Percentiles rank a stretch among this genome's conserved stretches.
Evolutionary conservation across 192 early-diverging fungal genomes (phyloP).

Genomic region (Linnemannia elongata): DNA sequence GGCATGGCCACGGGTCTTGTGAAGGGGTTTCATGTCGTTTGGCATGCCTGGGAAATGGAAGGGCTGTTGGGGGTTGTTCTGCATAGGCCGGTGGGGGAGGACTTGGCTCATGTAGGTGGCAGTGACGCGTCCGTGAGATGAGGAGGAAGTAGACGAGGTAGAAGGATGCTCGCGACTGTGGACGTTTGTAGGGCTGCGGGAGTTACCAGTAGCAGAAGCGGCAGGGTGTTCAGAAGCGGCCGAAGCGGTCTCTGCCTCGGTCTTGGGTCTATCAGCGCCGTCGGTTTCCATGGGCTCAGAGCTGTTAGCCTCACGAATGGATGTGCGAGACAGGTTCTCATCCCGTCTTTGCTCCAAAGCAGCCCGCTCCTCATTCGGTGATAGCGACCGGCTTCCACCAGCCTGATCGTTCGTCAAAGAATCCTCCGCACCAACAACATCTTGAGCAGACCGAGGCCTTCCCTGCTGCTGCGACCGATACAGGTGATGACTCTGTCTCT

Average conservation of each 20-base stretch:
- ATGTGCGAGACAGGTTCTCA: background rate
- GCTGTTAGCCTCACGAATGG: background rate
- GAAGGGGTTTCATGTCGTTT: conserved; percentile 4
- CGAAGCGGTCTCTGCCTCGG: background rate
- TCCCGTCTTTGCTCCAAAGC: background rate
- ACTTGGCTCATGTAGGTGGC: background rate
- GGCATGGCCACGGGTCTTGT: conserved; percentile 25
- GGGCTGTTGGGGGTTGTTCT: background rate
- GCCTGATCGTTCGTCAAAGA: background rate
- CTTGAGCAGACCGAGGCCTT: background rate
- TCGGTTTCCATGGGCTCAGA: background rate
- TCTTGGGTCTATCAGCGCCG: background rate
- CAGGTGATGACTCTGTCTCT: background rate
- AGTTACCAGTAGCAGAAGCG: background rate
- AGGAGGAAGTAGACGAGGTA: background rate
- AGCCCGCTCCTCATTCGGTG: background rate
- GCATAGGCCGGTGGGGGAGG: conserved; percentile 3
- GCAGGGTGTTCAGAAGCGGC: background rate
- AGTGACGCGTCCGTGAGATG: background rate
- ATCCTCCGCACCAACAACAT: background rate
- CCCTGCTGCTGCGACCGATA: background rate
- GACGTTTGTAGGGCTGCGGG: background rate
- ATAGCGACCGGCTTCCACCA: background rate
- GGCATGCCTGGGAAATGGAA: background rate
- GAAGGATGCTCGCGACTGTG: background rate